phyloP scores from a whole-genome alignment of 192 early-diverging fungal species.

The Backusella luteola region DNA sequence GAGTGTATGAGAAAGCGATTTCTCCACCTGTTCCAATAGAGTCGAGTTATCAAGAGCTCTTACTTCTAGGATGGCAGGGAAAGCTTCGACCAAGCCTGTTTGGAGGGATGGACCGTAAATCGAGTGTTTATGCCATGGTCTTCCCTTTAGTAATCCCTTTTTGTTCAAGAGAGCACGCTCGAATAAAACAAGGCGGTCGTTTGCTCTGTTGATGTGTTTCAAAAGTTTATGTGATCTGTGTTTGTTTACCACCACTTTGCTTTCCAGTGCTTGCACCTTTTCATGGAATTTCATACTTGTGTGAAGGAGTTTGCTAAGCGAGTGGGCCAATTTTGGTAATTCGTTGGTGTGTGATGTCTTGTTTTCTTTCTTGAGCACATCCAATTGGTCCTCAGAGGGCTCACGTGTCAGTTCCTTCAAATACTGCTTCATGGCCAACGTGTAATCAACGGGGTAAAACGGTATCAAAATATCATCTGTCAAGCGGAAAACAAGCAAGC shows the following conservation, averaged over 20 bases:
- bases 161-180: constrained; percentile 55
- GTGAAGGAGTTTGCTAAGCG: neutral
- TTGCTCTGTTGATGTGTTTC: constrained; percentile 28
- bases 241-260: neutral
- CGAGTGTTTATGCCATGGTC: constrained; percentile 58
- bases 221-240: constrained; percentile 5
- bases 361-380: neutral
- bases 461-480: constrained; percentile 41
- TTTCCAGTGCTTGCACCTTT: neutral
- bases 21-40: neutral
- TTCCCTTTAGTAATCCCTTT: constrained; percentile 41
- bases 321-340: neutral
- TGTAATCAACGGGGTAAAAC: constrained; percentile 40
- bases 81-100: neutral
- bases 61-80: neutral
- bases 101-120: constrained; percentile 42
- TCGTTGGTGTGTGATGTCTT: neutral
- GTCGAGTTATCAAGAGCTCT: neutral
- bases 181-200: constrained; percentile 43
- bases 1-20: neutral
- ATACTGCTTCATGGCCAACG: constrained; percentile 36
- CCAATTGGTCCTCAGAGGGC: neutral
- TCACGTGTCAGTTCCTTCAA: constrained; percentile 28
- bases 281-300: neutral
- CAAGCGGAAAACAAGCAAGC: constrained; percentile 42